A percentile compares a stretch with the other conserved stretches of the same genome.
These are phyloP conservation scores for Coprinellus micaceus DNA, from an alignment of 768 basidiomycete genomes.

Conservation along the genomic window DNA sequence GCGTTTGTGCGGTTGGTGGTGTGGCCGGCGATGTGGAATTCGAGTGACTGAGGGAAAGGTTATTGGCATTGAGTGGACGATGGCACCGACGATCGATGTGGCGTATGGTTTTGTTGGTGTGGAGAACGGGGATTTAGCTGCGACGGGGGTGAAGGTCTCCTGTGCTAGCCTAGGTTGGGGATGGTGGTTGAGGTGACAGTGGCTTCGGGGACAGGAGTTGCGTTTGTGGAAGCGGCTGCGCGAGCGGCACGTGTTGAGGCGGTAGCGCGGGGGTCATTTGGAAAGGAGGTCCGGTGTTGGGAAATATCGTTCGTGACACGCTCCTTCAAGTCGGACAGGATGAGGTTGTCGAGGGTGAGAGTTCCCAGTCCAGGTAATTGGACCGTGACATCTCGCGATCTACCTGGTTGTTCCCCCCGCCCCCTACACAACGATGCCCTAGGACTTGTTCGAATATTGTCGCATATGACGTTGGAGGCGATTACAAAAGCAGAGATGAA, in stretches of 20 bases:
- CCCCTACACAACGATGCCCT: constrained; percentile 86
- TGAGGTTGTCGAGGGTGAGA: constrained; percentile 67
- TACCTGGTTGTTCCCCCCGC: constrained; percentile 96
- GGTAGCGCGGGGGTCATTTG: constrained; percentile 57
- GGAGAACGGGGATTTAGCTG: constrained; percentile 25
- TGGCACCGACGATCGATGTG: constrained; percentile 44
- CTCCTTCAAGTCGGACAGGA: constrained; percentile 56
- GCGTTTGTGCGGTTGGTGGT: constrained; percentile 59
- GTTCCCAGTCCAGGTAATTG: constrained; percentile 89
- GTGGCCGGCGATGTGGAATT: constrained; percentile 56
- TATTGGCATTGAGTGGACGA: constrained; percentile 62
- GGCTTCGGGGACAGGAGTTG: constrained; percentile 39
- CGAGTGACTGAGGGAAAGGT: constrained; percentile 55
- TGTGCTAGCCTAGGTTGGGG: constrained; percentile 39
- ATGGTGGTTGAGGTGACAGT: constrained; percentile 43
- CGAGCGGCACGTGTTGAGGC: constrained; percentile 56
- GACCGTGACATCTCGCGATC: constrained; percentile 94
- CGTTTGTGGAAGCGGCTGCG: constrained; percentile 35
- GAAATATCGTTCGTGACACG: constrained; percentile 61
- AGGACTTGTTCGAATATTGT: constrained; percentile 94
- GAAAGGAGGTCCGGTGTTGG: constrained; percentile 48
- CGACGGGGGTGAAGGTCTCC: constrained; percentile 29
- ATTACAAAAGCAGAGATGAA: constrained; percentile 95
- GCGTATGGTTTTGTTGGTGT: neutral
- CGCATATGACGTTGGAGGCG: constrained; percentile 84